Evolutionary conservation across 2,329 filamentous ascomycete genomes (phyloP).

Genomic region (Claviceps pazoutovae): DNA sequence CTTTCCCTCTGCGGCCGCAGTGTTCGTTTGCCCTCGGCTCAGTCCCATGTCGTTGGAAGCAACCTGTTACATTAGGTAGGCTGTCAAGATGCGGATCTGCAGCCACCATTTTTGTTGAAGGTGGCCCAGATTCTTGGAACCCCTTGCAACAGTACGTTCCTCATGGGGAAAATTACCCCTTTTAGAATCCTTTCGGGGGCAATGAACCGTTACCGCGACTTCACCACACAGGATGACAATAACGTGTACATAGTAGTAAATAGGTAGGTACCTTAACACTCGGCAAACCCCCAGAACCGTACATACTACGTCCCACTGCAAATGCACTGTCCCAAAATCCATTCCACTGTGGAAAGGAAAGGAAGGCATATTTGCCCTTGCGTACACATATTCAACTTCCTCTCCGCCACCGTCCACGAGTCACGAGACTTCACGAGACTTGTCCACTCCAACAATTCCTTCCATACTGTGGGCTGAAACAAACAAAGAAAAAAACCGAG

Average conservation of each 20-base stretch:
- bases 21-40: neutral
- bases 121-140: neutral
- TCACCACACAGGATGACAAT: neutral
- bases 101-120: neutral
- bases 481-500: neutral
- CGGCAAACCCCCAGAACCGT: slow-evolving; percentile 1
- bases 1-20: neutral
- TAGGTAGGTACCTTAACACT: neutral
- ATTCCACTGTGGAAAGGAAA: neutral
- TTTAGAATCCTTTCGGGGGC: neutral
- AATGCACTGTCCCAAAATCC: neutral
- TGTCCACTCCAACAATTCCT: neutral
- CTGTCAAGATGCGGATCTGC: neutral
- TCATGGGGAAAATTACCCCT: neutral
- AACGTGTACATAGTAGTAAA: neutral
- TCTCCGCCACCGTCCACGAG: neutral
- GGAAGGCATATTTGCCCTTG: neutral
- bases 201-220: neutral
- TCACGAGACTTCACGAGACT: neutral
- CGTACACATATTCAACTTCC: neutral
- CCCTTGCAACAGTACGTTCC: no score
- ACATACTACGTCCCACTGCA: neutral
- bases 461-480: neutral
- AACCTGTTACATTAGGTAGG: no score
- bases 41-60: neutral